Percentiles rank a stretch among this genome's conserved stretches.
phyloP scores from a whole-genome alignment of 1,139 yeast species.

The Pichia sp. region DNA sequence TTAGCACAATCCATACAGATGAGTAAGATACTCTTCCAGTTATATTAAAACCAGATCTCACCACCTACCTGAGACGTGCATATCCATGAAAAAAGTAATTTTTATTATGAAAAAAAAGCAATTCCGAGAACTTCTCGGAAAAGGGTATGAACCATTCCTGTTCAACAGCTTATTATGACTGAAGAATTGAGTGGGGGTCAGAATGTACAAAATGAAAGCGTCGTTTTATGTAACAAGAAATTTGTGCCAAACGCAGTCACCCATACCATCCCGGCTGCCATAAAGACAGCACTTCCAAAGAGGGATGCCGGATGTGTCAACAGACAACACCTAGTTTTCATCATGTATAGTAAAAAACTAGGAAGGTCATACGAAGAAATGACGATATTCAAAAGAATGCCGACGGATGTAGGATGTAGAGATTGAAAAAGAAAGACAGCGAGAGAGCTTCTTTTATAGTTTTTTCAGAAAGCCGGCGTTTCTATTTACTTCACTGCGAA shows the following conservation, averaged over 20 bases:
- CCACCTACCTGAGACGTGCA: conserved; percentile 19
- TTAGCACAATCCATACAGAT: conserved; percentile 27
- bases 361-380: conserved; percentile 33
- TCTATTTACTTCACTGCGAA: neutral
- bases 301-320: conserved; percentile 41
- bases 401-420: neutral
- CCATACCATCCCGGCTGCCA: conserved; percentile 44
- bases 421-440: neutral
- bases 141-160: conserved; percentile 12
- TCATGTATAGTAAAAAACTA: conserved; percentile 43
- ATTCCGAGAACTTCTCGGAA: neutral
- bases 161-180: neutral
- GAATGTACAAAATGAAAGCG: conserved; percentile 31
- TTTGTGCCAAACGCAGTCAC: conserved; percentile 62
- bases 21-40: neutral
- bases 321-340: conserved; percentile 49
- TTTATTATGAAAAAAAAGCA: neutral
- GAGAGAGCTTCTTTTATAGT: conserved; percentile 2
- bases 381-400: conserved; percentile 17
- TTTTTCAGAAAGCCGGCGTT: neutral
- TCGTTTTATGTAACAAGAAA: conserved; percentile 48
- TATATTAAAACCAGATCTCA: neutral
- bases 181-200: conserved; percentile 23
- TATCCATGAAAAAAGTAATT: neutral
- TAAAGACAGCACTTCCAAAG: conserved; percentile 34